These are phyloP conservation scores for Vaccinium darrowii DNA, from an alignment of 148 eudicot genomes.

Conservation along the genomic window DNA sequence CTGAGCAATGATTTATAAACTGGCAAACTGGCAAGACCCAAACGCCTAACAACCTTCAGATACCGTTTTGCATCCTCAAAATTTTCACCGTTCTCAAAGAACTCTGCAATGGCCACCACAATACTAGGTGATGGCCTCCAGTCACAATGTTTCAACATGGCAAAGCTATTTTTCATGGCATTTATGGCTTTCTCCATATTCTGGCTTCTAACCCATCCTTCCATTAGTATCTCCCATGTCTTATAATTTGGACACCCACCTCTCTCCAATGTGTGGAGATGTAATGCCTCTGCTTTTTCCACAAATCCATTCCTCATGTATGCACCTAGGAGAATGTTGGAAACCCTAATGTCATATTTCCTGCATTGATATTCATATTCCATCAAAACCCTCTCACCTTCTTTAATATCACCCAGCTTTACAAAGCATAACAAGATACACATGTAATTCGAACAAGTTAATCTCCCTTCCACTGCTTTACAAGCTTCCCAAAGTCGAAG, in stretches of 20 bases:
- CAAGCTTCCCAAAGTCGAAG: conserved; percentile 32
- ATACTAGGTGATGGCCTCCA: conserved; percentile 34
- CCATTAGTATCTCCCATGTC: conserved; percentile 39
- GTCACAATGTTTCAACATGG: conserved; percentile 26
- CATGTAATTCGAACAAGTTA: conserved; percentile 33
- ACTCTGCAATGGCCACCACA: conserved; percentile 23
- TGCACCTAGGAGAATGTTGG: conserved; percentile 34
- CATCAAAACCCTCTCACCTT: conserved; percentile 31
- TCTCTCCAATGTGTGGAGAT: conserved; percentile 27
- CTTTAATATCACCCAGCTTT: conserved; percentile 29
- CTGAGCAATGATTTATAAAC: conserved; percentile 29
- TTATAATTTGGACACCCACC: conserved; percentile 35
- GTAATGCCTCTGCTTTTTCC: conserved; percentile 39
- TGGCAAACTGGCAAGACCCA: conserved; percentile 24
- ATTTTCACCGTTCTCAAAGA: conserved; percentile 23
- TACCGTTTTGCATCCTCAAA: conserved; percentile 25
- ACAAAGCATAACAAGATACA: conserved; percentile 28
- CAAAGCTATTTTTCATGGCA: conserved; percentile 30
- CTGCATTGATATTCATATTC: conserved; percentile 31
- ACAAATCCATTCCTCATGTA: conserved; percentile 27
- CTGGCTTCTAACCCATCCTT: conserved; percentile 28
- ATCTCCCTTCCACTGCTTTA: conserved; percentile 26
- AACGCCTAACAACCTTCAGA: conserved; percentile 20
- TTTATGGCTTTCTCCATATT: conserved; percentile 28
- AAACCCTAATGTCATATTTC: conserved; percentile 35